Percentiles rank a stretch among this genome's conserved stretches.
phyloP scores from a whole-genome alignment of 805 yeast genomes.

The Lipomyces orientalis region DNA sequence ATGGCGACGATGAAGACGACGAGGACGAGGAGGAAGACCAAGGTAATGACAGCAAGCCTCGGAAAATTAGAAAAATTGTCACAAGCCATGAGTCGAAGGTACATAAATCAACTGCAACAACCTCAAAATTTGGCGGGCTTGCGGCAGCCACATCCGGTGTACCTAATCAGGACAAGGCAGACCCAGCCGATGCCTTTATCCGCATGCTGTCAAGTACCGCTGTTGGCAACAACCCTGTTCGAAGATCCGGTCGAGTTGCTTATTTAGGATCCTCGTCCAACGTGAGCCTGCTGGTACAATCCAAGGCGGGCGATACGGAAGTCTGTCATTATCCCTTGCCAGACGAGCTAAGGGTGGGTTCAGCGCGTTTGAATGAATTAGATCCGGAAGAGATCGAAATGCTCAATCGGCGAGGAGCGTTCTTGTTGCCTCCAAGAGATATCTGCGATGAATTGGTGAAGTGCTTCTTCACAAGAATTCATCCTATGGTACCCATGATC shows the following conservation, averaged over 20 bases:
- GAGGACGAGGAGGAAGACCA: conserved; percentile 7
- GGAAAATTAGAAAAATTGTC: neutral
- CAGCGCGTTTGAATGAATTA: conserved; percentile 44
- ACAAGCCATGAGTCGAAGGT: conserved; percentile 11
- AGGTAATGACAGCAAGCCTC: conserved; percentile 2
- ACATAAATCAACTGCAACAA: neutral
- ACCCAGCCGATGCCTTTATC: conserved; percentile 41
- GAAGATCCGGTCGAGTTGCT: conserved; percentile 46
- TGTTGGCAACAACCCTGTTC: conserved; percentile 42
- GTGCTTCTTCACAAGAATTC: conserved; percentile 65
- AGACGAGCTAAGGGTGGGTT: conserved; percentile 39
- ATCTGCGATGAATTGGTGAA: conserved; percentile 65
- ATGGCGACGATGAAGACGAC: conserved; percentile 25
- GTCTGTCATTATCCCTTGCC: conserved; percentile 48
- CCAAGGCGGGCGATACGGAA: conserved; percentile 53
- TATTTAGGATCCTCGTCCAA: conserved; percentile 62
- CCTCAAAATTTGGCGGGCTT: neutral
- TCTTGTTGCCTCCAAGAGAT: conserved; percentile 65
- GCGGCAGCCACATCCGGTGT: conserved; percentile 10
- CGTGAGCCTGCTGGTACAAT: conserved; percentile 54
- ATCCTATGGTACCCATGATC: conserved; percentile 72
- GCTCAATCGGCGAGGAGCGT: conserved; percentile 57
- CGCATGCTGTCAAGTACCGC: conserved; percentile 47
- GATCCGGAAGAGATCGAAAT: conserved; percentile 71
- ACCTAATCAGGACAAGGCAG: conserved; percentile 26